These are phyloP conservation scores for Nemophila menziesii DNA, from an alignment of 257 asterid genomes.

Conservation along the genomic window DNA sequence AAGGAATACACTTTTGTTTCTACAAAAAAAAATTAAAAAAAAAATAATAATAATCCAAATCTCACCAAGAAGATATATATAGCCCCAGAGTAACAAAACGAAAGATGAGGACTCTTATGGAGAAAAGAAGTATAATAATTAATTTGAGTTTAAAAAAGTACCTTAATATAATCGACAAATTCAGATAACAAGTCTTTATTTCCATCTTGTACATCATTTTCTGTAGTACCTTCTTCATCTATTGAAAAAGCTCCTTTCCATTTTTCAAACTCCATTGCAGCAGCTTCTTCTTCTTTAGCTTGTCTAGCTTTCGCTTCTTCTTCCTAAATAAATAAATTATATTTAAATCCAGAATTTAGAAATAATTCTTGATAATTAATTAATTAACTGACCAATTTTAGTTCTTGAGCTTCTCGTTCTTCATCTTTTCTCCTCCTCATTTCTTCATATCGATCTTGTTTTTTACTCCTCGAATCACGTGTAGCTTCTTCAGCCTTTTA, in stretches of 20 bases:
- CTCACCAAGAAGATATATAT: neutral
- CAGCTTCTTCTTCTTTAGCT: constrained; percentile 90
- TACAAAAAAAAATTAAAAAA: too few relatives aligned
- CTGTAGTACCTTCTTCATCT: constrained; percentile 95
- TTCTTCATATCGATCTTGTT: constrained; percentile 86
- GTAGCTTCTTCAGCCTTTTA: constrained; percentile 73
- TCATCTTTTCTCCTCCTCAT: constrained; percentile 92
- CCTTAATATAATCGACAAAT: constrained; percentile 96
- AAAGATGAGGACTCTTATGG: neutral
- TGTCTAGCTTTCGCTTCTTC: constrained; percentile 85
- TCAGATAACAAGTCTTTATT: constrained; percentile 68
- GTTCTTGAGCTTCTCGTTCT: constrained; percentile 93
- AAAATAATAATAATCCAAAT: neutral
- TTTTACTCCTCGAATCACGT: constrained; percentile 62
- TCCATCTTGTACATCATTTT: constrained; percentile 76
- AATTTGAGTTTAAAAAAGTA: constrained; percentile 11
- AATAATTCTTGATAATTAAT: neutral
- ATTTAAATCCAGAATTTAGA: constrained; percentile 3
- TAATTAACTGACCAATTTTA: constrained; percentile 51
- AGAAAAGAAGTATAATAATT: neutral
- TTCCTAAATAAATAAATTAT: constrained; percentile 47
- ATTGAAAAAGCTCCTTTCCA: constrained; percentile 93
- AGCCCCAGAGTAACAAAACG: neutral
- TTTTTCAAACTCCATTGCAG: constrained; percentile 83
- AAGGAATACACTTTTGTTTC: constrained; percentile 87